phyloP scores from a whole-genome alignment of 2,329 filamentous ascomycete species.

The Talaromyces sp. region DNA sequence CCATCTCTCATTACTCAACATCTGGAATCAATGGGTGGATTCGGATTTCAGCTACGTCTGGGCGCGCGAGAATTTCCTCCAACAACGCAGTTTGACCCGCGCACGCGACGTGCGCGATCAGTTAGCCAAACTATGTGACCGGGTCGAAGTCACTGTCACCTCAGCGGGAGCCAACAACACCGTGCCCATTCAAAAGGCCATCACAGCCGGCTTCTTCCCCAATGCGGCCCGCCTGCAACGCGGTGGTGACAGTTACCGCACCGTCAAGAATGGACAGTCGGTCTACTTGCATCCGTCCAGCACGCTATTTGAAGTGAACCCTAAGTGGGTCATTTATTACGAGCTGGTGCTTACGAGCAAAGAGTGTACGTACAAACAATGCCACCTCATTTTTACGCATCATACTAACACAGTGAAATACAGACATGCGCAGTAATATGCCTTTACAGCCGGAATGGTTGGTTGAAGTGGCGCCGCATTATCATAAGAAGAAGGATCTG shows the following conservation, averaged over 20 bases:
- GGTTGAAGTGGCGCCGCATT: constrained; percentile 85
- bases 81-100: constrained; percentile 81
- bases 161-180: constrained; percentile 67
- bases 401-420: too few relatives aligned
- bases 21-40: constrained; percentile 95
- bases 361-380: too few relatives aligned
- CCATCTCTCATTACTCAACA: constrained; percentile 79
- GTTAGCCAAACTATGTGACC: constrained; percentile 83
- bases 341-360: constrained; percentile 86
- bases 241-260: constrained; percentile 82
- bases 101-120: constrained; percentile 91
- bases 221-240: constrained; percentile 81
- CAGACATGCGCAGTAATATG: constrained; percentile 82
- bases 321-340: constrained; percentile 84
- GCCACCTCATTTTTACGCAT: too few relatives aligned
- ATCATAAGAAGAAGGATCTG: constrained; percentile 85
- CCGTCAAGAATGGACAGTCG: constrained; percentile 81
- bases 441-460: constrained; percentile 82
- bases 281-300: constrained; percentile 89
- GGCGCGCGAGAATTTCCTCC: constrained; percentile 88
- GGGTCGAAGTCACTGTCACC: constrained; percentile 71
- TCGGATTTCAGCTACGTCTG: constrained; percentile 82
- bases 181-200: constrained; percentile 74
- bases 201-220: constrained; percentile 89
- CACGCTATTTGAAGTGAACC: constrained; percentile 71